Percentiles rank a stretch among this genome's conserved stretches.
phyloP scores from a whole-genome alignment of 78 protist species.

The Pigoraptor vietnamica region DNA sequence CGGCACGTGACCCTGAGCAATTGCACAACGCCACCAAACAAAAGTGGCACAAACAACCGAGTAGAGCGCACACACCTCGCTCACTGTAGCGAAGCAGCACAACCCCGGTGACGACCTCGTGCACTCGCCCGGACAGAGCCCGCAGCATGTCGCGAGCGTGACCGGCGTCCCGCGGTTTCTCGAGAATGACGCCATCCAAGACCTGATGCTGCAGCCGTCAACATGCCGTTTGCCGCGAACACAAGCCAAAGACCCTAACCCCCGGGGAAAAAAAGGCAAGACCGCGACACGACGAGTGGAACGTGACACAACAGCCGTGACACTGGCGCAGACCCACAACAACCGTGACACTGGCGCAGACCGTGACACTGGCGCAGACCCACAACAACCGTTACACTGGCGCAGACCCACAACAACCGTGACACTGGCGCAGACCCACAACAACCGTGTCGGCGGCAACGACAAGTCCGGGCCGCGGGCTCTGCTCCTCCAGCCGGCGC shows the following conservation, averaged over 20 bases:
- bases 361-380: too few species aligned
- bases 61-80: too few species aligned
- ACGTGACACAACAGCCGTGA: too few species aligned
- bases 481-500: neutral
- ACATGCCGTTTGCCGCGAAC: neutral
- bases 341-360: neutral
- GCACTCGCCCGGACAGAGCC: neutral
- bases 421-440: too few species aligned
- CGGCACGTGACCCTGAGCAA: too few species aligned
- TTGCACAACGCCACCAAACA: too few species aligned
- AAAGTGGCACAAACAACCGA: too few species aligned
- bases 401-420: too few species aligned
- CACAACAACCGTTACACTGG: too few species aligned
- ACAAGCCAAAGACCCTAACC: too few species aligned
- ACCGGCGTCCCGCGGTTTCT: constrained; percentile 4
- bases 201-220: neutral
- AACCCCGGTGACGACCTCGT: neutral
- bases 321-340: neutral
- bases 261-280: too few species aligned
- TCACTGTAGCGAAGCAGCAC: neutral
- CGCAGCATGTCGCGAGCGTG: neutral
- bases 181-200: neutral
- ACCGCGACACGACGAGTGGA: too few species aligned
- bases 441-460: neutral
- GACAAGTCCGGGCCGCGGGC: neutral